These are phyloP conservation scores for Angophora floribunda DNA, from an alignment of 345 rosid genomes.

Conservation along the genomic window DNA sequence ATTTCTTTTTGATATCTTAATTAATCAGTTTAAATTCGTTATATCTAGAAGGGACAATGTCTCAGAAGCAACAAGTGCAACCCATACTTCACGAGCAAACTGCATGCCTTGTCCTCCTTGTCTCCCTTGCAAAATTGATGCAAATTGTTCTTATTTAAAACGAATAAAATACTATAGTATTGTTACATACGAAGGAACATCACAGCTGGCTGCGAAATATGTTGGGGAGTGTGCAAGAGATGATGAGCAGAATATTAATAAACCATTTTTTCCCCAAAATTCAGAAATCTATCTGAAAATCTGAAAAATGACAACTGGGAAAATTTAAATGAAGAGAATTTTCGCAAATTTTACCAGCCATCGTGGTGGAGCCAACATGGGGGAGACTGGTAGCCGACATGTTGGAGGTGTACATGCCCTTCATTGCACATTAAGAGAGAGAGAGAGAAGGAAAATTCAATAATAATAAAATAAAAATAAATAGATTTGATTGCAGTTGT, in stretches of 20 bases:
- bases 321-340: background rate
- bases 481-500: background rate
- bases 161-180: background rate
- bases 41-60: background rate
- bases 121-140: background rate
- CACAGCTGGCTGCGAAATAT: background rate
- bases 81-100: background rate
- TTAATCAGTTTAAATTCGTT: background rate
- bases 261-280: background rate
- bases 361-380: background rate
- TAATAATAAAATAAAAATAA: too few relatives aligned
- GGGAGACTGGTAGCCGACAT: background rate
- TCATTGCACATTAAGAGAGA: background rate
- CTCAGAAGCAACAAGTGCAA: background rate
- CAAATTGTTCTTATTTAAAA: background rate
- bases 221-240: background rate
- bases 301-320: background rate
- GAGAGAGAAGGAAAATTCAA: too few relatives aligned
- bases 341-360: background rate
- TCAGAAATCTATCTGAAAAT: background rate
- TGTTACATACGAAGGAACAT: background rate
- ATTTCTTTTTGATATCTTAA: background rate
- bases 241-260: background rate
- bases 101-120: background rate
- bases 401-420: background rate